Evolutionary conservation across 2,329 filamentous ascomycete species (phyloP).

Genomic region (Ophiocordyceps camponoti-leonardi): DNA sequence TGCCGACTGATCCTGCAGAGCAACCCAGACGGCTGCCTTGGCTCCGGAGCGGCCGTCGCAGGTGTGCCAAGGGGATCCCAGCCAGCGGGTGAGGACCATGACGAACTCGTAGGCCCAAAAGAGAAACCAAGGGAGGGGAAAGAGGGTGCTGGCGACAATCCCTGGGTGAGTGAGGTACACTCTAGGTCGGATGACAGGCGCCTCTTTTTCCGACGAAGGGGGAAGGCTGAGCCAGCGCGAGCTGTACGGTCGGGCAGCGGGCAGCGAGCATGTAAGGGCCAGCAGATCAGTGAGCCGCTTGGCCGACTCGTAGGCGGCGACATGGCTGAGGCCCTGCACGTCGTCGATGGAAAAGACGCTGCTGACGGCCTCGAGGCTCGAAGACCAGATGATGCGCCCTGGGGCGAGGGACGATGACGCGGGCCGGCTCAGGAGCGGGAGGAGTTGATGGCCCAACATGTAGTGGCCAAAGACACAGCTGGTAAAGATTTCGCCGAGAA

Average conservation of each 20-base stretch:
- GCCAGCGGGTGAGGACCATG: slow-evolving; percentile 55
- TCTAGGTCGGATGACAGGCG: slow-evolving; percentile 25
- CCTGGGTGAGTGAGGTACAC: slow-evolving; percentile 78
- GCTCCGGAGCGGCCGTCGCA: slow-evolving; percentile 63
- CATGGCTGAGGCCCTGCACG: slow-evolving; percentile 51
- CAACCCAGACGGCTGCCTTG: slow-evolving; percentile 59
- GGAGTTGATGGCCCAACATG: slow-evolving; percentile 63
- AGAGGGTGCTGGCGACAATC: slow-evolving; percentile 65
- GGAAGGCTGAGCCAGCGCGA: slow-evolving; percentile 33
- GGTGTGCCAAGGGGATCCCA: slow-evolving; percentile 81
- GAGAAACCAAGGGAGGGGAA: slow-evolving; percentile 56
- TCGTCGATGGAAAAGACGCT: slow-evolving; percentile 46
- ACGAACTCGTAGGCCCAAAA: slow-evolving; percentile 49
- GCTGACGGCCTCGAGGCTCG: slow-evolving; percentile 53
- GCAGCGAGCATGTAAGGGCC: slow-evolving; percentile 53
- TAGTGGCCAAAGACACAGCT: slow-evolving; percentile 96
- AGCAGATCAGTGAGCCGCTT: slow-evolving; percentile 81
- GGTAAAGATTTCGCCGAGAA: slow-evolving; percentile 68
- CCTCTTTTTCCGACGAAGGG: slow-evolving; percentile 6
- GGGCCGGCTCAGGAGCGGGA: slow-evolving; percentile 48
- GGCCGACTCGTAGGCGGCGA: slow-evolving; percentile 61
- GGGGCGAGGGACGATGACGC: slow-evolving; percentile 18
- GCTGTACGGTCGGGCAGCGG: slow-evolving; percentile 41
- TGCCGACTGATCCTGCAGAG: slow-evolving; percentile 46
- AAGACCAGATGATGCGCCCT: slow-evolving; percentile 72